Evolutionary conservation across 2,329 filamentous ascomycete species (phyloP).

Genomic region (Curvularia sp.): DNA sequence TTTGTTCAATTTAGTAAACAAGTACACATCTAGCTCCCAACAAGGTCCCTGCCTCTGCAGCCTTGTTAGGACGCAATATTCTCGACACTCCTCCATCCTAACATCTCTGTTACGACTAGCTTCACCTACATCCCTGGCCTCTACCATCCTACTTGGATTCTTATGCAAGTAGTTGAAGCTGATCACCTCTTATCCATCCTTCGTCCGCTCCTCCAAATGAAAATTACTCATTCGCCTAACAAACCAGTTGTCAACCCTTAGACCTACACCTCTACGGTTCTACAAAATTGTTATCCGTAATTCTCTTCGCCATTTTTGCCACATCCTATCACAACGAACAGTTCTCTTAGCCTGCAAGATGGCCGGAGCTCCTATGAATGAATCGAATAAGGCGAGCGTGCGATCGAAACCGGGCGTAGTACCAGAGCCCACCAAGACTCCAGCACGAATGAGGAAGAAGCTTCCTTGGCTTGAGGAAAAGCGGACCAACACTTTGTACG

Average conservation of each 20-base stretch:
- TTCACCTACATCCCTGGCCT: constrained; percentile 13
- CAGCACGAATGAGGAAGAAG: constrained; percentile 24
- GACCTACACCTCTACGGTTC: neutral
- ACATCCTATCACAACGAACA: neutral
- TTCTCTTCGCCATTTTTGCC: neutral
- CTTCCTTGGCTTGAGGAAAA: constrained; percentile 46
- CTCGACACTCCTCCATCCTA: constrained; percentile 13
- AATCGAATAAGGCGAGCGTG: neutral
- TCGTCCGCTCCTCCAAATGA: neutral
- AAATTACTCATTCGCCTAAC: neutral
- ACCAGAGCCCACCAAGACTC: constrained; percentile 18
- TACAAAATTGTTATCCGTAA: neutral
- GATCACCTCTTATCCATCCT: constrained; percentile 15
- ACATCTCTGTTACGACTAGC: constrained; percentile 20
- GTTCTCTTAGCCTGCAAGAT: constrained; percentile 1
- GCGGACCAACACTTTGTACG: constrained; percentile 11
- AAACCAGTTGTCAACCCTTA: neutral
- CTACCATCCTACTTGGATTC: constrained; percentile 1
- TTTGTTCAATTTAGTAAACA: constrained; percentile 3
- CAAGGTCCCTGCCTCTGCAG: neutral
- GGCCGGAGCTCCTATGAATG: constrained; percentile 4
- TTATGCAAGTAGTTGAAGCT: constrained; percentile 19
- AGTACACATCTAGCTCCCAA: neutral
- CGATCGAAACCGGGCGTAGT: constrained; percentile 1
- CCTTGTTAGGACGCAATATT: constrained; percentile 9